Base-by-base conservation (phyloP, 768 basidiomycete species). In the Naganishia vishniacii region DNA sequence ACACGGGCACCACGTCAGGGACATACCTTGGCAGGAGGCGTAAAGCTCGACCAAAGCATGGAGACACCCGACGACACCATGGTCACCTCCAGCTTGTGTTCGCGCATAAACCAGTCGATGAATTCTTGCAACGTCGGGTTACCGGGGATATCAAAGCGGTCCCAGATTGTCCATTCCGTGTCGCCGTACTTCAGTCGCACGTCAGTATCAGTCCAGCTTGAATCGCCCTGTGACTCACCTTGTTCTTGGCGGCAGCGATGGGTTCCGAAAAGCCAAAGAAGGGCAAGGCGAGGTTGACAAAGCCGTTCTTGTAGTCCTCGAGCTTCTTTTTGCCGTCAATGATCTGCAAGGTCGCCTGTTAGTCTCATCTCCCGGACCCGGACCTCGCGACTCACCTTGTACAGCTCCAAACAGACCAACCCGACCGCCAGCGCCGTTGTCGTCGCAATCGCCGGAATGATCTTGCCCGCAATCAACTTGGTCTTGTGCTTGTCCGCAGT, bases 181-280 rank as follows among this genome's bases (percentile, higher is more conserved):
- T 81, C 77, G 61, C 86, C 85, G 75, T 91, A 97, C 83, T 82
- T n/a, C n/a, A 66, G 11, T 29, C 41, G 26, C 5, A 29, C 23
- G 47, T 32, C 26, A 49, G 59, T 15, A 28, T 15, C 12, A 7
- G 15, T 7, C 15, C 15, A 37, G 8, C 15, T 37, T 37, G 7
- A 37, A 37, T 37, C 8, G 34, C 7, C 15, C 34, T 37, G 34
- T 7, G 34, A 46, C 75, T 59, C 20, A 81, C 81, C 79, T 92
- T 94, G 68, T 85, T 81, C 81, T 94, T 97, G 67, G 83, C 72
- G 20, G 92, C 91, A 3, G 85, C 86, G 67, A 98, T 89, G 12
- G 95, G 95, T 72, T 99, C 95, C 1, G 93, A 97, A 82, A 98
- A 99, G 28, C 91, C 95, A 74, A 98, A 98, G 86, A 98, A 98